Evolutionary conservation across 768 basidiomycete species (phyloP).

Genomic region (button mushroom (Agaricus bisporus)): DNA sequence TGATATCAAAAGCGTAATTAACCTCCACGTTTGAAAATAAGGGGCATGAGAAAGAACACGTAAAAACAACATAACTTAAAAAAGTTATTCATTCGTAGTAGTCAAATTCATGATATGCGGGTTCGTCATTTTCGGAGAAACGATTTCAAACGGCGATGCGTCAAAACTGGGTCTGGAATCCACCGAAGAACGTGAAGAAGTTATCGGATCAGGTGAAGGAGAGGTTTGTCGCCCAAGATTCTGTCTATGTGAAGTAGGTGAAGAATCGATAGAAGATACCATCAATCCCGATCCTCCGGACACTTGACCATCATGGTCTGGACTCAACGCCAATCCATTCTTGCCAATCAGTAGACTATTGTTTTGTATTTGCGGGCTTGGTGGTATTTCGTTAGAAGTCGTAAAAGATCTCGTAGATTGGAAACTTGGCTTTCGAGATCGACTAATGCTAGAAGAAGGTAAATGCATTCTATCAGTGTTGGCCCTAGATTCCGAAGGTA

Average conservation of each 20-base stretch:
- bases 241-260: conserved; percentile 19
- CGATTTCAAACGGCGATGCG: conserved; percentile 61
- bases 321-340: conserved; percentile 11
- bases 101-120: conserved; percentile 53
- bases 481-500: conserved; percentile 20
- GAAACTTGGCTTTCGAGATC: conserved; percentile 7
- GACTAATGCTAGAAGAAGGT: conserved; percentile 14
- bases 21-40: no score
- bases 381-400: conserved; percentile 37
- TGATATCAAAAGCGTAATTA: no score
- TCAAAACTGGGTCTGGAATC: conserved; percentile 52
- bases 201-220: conserved; percentile 30
- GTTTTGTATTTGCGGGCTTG: conserved; percentile 59
- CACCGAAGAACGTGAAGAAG: conserved; percentile 36
- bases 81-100: conserved; percentile 25
- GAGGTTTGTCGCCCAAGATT: conserved; percentile 23
- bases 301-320: conserved; percentile 18
- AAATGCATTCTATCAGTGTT: conserved; percentile 31
- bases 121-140: conserved; percentile 45
- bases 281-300: conserved; percentile 27
- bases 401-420: conserved; percentile 26
- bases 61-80: not conserved
- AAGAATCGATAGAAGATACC: conserved; percentile 28
- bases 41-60: not conserved
- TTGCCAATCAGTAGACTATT: conserved; percentile 31